A percentile compares a stretch with the other conserved stretches of the same genome.
Evolutionary conservation across 768 basidiomycete species (phyloP).

Genomic region (Leccinum rimulosum): DNA sequence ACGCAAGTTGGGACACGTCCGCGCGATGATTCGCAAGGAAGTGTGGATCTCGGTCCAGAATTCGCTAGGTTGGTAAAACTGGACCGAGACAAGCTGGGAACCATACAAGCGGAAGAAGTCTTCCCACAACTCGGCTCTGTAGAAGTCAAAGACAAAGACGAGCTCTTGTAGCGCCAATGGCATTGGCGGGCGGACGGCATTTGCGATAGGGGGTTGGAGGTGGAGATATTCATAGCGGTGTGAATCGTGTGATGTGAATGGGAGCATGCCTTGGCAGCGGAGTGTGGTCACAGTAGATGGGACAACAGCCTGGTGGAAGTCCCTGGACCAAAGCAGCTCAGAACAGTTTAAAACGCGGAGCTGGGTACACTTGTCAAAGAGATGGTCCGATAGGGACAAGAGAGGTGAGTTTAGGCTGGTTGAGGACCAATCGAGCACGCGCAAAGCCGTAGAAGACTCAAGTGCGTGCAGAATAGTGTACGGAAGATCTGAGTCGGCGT

Average conservation of each 20-base stretch:
- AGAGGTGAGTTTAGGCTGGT: not conserved
- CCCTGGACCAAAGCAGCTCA: not conserved
- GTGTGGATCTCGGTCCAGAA: not conserved
- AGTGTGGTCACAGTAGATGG: not conserved
- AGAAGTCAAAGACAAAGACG: not conserved
- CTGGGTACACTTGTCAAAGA: not conserved
- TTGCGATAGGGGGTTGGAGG: not conserved
- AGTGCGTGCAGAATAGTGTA: not conserved
- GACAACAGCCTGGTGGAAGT: not conserved
- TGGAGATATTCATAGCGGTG: not conserved
- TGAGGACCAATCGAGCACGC: not conserved
- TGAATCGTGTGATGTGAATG: not conserved
- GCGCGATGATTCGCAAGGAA: conserved; percentile 8
- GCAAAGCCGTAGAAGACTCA: not conserved
- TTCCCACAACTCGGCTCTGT: not conserved
- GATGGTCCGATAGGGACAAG: not conserved
- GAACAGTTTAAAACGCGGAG: not conserved
- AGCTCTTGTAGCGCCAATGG: not conserved
- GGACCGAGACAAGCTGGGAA: not conserved
- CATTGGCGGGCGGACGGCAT: not conserved
- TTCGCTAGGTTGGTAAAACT: not conserved
- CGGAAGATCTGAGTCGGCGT: not conserved
- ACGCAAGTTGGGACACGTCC: conserved; percentile 16
- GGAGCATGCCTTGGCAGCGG: not conserved
- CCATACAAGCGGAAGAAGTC: not conserved